phyloP scores from a whole-genome alignment of 2,329 filamentous ascomycete genomes.

The Cadophora sp. region DNA sequence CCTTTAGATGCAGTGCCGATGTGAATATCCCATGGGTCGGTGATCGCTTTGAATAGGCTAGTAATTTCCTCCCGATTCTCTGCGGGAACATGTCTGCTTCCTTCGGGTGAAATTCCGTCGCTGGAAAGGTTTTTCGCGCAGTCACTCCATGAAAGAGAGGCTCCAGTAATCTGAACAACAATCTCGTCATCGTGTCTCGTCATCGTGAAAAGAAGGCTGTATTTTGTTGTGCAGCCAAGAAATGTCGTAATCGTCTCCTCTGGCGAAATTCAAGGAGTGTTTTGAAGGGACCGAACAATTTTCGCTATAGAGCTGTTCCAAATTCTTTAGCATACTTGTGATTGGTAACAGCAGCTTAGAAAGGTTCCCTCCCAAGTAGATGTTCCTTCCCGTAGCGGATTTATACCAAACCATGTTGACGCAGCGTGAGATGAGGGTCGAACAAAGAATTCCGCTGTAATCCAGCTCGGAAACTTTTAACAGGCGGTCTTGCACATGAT shows the following conservation, averaged over 20 bases:
- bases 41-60: background rate
- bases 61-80: background rate
- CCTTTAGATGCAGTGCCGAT: background rate
- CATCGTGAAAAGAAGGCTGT: background rate
- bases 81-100: background rate
- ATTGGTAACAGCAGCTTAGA: background rate
- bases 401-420: no score
- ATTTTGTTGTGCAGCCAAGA: background rate
- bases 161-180: background rate
- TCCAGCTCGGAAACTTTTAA: no score
- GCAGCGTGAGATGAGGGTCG: no score
- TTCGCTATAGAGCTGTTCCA: background rate
- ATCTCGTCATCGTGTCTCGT: background rate
- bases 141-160: background rate
- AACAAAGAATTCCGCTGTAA: no score
- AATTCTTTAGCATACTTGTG: background rate
- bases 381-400: no score
- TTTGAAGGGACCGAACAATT: background rate
- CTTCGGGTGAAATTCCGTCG: background rate
- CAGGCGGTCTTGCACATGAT: no score
- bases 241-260: background rate
- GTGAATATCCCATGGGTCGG: background rate
- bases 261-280: background rate
- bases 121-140: background rate
- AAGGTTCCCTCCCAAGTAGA: no score